Base-by-base conservation (phyloP, 2,329 filamentous ascomycete species). In the Lachnellula hyalina region DNA sequence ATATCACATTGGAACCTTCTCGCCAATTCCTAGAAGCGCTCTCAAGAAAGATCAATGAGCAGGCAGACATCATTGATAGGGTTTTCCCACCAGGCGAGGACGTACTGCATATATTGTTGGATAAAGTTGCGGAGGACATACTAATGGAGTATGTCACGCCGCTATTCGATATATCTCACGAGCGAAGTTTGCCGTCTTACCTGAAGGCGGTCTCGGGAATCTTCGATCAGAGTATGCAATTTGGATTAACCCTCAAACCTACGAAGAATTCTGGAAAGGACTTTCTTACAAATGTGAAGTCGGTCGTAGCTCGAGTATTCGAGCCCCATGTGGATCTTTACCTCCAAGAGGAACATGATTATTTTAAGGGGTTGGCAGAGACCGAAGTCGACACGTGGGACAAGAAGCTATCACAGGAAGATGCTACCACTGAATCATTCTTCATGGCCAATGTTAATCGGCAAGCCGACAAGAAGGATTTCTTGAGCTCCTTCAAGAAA, bases 381-480 rank as follows among this genome's bases (percentile, higher is more conserved):
- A 76, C 79, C 1, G 85, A 93, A 66, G 93, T 99, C 5, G 80
- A 76, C 6, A 80, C 84, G 14, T 99, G 94, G 94, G 93, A 96
- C 72, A 90, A 90, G 73, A 90, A 95, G 68, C 79, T 96, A 34
- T 89, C 86, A 0, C 93, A 96, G 64, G 89, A 96, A 72, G 92
- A 96, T 62, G 91, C 90, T 15, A 89, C 87, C 2, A 86, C 89
- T 0, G 94, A 99, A 72, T 94, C 89, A 0, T 96, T 95, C 68
- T 94, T 91, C 74, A 96, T 97, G 93, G 88, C 87, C 23, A 96
- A 91, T 69, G 84, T 97, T 67, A 96, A 93, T 68, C 83, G 94
- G 25, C 91, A 96, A 69, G 94, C 91, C 1, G 94, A 95, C 60
- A 99, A 99, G 74, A 90, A 91, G 63, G 94, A 99, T 69, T 99